phyloP scores from a whole-genome alignment of 2,329 filamentous ascomycete species.

The Pseudomassariella vexata region DNA sequence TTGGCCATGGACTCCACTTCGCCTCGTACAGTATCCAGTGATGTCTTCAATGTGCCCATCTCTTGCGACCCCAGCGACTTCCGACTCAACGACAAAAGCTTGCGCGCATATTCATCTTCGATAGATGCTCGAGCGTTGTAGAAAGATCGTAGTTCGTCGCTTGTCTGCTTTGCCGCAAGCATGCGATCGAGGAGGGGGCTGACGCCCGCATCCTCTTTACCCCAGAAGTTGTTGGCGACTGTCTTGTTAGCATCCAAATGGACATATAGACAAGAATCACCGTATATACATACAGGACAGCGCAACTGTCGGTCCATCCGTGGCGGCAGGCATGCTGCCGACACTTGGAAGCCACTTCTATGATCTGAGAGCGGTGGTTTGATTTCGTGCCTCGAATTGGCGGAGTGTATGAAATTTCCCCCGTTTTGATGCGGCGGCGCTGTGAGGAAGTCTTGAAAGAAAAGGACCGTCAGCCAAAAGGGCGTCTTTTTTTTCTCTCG shows the following conservation, averaged over 20 bases:
- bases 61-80: slow-evolving; percentile 89
- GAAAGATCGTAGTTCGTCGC: slow-evolving; percentile 88
- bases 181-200: slow-evolving; percentile 87
- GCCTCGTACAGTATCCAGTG: slow-evolving; percentile 79
- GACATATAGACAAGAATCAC: background rate
- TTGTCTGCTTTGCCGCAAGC: slow-evolving; percentile 88
- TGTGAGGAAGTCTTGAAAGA: too few species aligned
- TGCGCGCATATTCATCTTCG: slow-evolving; percentile 93
- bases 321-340: slow-evolving; percentile 11
- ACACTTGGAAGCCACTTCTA: background rate
- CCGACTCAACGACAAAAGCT: slow-evolving; percentile 76
- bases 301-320: slow-evolving; percentile 59
- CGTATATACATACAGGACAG: slow-evolving; percentile 43
- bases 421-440: too few species aligned
- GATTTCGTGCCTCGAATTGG: too few species aligned
- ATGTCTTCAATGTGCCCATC: slow-evolving; percentile 73
- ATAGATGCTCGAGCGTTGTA: slow-evolving; percentile 87
- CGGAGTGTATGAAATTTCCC: too few species aligned
- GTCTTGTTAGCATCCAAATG: slow-evolving; percentile 16
- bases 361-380: too few species aligned
- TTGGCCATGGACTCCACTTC: slow-evolving; percentile 94
- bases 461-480: too few species aligned
- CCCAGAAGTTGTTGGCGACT: slow-evolving; percentile 99
- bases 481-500: too few species aligned
- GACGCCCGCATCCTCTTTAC: slow-evolving; percentile 96